These are phyloP conservation scores for Yarrowia galli DNA, from an alignment of 1,139 yeast species.

Conservation along the genomic window DNA sequence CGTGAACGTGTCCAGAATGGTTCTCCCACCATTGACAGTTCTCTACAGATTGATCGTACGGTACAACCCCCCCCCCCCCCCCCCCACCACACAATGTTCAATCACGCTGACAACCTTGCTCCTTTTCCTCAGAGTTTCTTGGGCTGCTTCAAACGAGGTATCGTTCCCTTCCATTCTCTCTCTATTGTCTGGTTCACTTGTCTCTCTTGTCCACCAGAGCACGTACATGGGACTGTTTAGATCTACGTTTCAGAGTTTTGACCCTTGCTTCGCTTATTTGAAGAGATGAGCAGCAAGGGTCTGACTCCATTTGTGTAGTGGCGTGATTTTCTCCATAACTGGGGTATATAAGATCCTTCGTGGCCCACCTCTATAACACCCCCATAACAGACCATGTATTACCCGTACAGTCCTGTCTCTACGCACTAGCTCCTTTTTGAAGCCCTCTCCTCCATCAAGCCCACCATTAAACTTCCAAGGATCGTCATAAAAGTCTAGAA, in stretches of 20 bases:
- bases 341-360: too few relatives aligned
- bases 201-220: neutral
- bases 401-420: neutral
- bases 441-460: too few relatives aligned
- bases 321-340: neutral
- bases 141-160: too few relatives aligned
- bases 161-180: too few relatives aligned
- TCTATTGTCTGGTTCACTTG: too few relatives aligned
- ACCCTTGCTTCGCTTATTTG: constrained; percentile 31
- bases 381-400: neutral
- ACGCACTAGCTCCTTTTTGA: neutral
- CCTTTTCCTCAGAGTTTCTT: too few relatives aligned
- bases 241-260: constrained; percentile 22
- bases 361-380: neutral
- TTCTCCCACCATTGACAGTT: too few relatives aligned
- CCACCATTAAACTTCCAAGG: constrained; percentile 2
- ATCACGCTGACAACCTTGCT: too few relatives aligned
- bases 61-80: too few relatives aligned
- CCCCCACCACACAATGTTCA: too few relatives aligned
- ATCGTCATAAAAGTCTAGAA: constrained; percentile 29
- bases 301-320: neutral
- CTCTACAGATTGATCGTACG: too few relatives aligned
- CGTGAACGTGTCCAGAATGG: too few relatives aligned
- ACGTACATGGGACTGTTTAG: neutral
- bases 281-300: neutral